Evolutionary conservation across 139 green algal genomes (phyloP).

Genomic region (Chlamydomonas asymmetrica): DNA sequence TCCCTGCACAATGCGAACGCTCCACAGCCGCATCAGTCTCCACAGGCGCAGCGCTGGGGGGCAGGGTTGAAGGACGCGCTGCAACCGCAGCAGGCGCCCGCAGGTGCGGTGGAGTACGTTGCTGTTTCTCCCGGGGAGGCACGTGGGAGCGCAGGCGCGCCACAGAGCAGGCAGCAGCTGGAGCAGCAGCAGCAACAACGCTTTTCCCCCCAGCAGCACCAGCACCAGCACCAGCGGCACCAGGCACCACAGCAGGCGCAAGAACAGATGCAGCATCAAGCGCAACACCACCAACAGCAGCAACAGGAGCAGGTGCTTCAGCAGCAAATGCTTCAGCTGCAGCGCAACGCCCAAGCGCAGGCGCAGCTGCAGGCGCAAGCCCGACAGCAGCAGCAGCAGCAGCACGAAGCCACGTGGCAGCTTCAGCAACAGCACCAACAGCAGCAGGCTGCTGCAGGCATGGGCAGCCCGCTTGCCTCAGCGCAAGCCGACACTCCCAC

Average conservation of each 20-base stretch:
- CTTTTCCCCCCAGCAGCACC: background rate
- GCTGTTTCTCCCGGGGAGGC: background rate
- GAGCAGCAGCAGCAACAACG: background rate
- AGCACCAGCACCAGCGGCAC: background rate
- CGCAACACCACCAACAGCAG: background rate
- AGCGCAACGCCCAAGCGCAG: too few species aligned
- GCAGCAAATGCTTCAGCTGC: slow-evolving; percentile 8
- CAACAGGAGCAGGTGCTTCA: background rate
- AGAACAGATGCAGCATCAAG: background rate
- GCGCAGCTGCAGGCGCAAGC: background rate
- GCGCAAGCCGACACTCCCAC: too few species aligned
- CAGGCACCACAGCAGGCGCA: background rate
- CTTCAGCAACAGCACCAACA: background rate
- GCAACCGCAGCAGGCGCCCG: background rate
- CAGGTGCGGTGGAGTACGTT: background rate
- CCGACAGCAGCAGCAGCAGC: background rate
- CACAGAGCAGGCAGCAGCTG: background rate
- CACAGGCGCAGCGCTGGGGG: too few species aligned
- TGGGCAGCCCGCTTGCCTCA: too few species aligned
- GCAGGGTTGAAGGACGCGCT: too few species aligned
- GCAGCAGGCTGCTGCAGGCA: too few species aligned
- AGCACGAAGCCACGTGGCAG: slow-evolving; percentile 8
- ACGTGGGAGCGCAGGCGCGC: too few species aligned
- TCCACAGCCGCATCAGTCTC: too few species aligned
- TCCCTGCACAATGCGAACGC: too few species aligned